Evolutionary conservation across 805 yeast genomes (phyloP), one percentile per base, ranked within the genome.

Genomic region (Candida pseudofarinosa): DNA sequence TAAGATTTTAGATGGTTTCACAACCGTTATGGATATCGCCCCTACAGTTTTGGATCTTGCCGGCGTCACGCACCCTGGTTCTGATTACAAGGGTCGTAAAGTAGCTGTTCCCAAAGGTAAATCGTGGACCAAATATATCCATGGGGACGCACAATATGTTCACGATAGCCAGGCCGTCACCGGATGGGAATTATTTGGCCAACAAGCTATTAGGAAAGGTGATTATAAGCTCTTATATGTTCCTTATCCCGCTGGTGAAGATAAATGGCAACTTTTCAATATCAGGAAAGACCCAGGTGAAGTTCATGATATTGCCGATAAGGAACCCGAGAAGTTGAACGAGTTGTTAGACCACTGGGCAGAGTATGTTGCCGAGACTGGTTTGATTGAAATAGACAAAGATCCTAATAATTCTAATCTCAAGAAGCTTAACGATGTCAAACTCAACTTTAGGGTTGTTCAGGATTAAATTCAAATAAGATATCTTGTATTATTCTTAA

Each of bases 131-230:
- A 47, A 59, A 1, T 72, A 65, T 47, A 51, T 77, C 28, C 38
- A 41, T 1, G 67, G 64, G 1, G 41, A 56, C 10, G 6, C 55
- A 2, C 56, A 53, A 2, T 33, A 49, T 4, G 63, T 72, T 30
- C 76, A 75, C 46, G 62, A 59, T 28, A 72, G 68, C 13, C 67
- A 73, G 10, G 63, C 70, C 1, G 73, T 71, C 16, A 67, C 72
- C 7, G 82, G 83, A 0, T 77, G 83, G 82, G 83, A 78, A 50
- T 57, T 77, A 13, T 76, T 78, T 50, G 79, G 77, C 1, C 81
- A 77, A 48, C 77, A 73, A 41, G 83, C 82, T 0, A 64, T 77
- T 35, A 64, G 82, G 50, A 66, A 71, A 48, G 81, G 81, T 4
- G 39, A 54, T 3, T 75, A 59, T 50, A 78, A 78, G 50, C 77